Evolutionary conservation across 805 yeast genomes (phyloP).

Genomic region (Candida methanosorbosa): DNA sequence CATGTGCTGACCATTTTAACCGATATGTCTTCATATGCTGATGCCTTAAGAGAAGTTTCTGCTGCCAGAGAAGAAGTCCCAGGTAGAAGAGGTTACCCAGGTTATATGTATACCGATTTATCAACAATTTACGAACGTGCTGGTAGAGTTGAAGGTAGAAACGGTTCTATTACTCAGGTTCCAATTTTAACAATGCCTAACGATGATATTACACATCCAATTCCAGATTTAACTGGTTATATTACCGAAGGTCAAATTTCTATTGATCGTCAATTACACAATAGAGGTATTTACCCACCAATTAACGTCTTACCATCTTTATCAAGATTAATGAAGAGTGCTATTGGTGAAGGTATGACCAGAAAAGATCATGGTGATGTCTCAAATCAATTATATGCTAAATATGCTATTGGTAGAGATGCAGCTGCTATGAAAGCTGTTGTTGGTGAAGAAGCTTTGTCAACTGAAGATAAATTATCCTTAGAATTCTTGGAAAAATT

Average conservation of each 20-base stretch:
- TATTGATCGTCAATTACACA: conserved; percentile 90
- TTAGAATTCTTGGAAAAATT: conserved; percentile 96
- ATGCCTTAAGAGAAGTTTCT: conserved; percentile 98
- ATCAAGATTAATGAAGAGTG: conserved; percentile 97
- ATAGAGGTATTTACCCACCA: conserved; percentile 98
- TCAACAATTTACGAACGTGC: conserved; percentile 99
- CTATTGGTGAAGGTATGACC: conserved; percentile 99
- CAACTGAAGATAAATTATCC: conserved; percentile 95
- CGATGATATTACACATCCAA: conserved; percentile 99
- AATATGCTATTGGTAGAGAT: conserved; percentile 98
- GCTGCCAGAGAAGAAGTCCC: conserved; percentile 99
- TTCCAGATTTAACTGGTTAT: conserved; percentile 99
- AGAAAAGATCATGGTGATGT: conserved; percentile 99
- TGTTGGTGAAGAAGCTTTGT: conserved; percentile 98
- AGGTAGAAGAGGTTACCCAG: conserved; percentile 99
- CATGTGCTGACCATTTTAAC: conserved; percentile 97
- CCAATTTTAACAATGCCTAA: conserved; percentile 99
- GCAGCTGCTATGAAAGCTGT: conserved; percentile 99
- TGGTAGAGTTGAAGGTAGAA: conserved; percentile 99
- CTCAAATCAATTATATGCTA: conserved; percentile 96
- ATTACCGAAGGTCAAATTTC: conserved; percentile 99
- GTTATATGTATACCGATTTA: conserved; percentile 99
- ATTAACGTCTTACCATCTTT: conserved; percentile 96
- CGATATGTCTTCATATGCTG: conserved; percentile 99
- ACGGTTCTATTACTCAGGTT: conserved; percentile 98